Evolutionary conservation across 306 rosid genomes (phyloP).

Genomic region (Crotalaria pallida): DNA sequence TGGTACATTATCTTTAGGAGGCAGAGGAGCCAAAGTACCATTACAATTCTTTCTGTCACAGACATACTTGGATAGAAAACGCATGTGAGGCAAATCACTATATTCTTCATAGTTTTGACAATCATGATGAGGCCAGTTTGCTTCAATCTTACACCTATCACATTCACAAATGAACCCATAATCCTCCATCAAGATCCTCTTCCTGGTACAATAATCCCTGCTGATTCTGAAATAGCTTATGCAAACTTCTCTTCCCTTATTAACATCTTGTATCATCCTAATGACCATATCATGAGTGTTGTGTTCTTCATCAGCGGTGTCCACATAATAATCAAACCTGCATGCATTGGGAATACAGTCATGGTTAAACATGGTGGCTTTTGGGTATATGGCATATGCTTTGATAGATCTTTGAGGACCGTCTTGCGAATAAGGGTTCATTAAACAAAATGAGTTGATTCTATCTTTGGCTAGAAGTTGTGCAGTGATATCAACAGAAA

Average conservation of each 20-base stretch:
- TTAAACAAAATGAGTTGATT: slow-evolving; percentile 59
- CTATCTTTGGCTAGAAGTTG: slow-evolving; percentile 55
- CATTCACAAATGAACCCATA: slow-evolving; percentile 60
- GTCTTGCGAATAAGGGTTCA: slow-evolving; percentile 47
- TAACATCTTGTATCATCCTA: slow-evolving; percentile 60
- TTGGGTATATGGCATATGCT: slow-evolving; percentile 54
- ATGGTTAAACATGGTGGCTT: slow-evolving; percentile 53
- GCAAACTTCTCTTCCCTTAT: slow-evolving; percentile 55
- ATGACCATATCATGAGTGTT: slow-evolving; percentile 48
- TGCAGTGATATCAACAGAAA: slow-evolving; percentile 37
- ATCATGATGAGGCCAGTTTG: slow-evolving; percentile 27
- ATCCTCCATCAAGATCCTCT: slow-evolving; percentile 56
- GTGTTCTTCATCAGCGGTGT: slow-evolving; percentile 15
- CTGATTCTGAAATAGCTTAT: slow-evolving; percentile 63
- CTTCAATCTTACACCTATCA: slow-evolving; percentile 68
- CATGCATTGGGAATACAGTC: slow-evolving; percentile 78
- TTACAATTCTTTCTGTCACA: slow-evolving; percentile 46
- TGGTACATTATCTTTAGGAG: slow-evolving; percentile 32
- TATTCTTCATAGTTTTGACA: neutral
- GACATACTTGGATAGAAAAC: slow-evolving; percentile 45
- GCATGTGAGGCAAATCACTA: slow-evolving; percentile 42
- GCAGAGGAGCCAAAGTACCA: slow-evolving; percentile 70
- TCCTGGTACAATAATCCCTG: slow-evolving; percentile 33
- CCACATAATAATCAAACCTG: slow-evolving; percentile 63
- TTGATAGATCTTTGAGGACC: slow-evolving; percentile 50